Conservation (phyloP, 345 rosid species). For the Tarenaya hassleriana region DNA sequence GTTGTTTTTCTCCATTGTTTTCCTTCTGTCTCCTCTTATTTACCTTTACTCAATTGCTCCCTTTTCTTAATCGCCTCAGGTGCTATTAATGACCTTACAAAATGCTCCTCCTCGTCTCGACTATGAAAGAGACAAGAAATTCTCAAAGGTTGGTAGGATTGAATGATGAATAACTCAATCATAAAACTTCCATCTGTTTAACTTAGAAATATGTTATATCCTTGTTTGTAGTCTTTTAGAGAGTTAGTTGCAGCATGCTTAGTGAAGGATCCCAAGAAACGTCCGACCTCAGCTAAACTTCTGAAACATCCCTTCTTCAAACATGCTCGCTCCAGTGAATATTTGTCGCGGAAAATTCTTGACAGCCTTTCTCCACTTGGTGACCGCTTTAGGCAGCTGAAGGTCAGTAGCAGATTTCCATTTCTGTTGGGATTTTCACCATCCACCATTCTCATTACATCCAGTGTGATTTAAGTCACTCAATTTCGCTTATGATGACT, state of each 20-base stretch:
- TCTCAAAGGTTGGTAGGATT: constrained; percentile 42
- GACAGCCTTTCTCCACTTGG: constrained; percentile 49
- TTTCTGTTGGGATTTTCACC: constrained; percentile 1
- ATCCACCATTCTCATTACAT: not conserved
- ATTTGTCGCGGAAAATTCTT: constrained; percentile 40
- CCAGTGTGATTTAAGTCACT: constrained; percentile 3
- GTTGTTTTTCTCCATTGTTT: not conserved
- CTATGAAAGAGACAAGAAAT: constrained; percentile 37
- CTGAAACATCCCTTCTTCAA: constrained; percentile 58
- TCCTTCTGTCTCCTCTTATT: too few species aligned
- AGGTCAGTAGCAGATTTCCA: constrained; percentile 31
- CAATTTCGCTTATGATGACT: too few species aligned
- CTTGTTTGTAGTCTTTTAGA: constrained; percentile 48
- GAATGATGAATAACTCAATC: not conserved
- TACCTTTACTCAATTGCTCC: not conserved
- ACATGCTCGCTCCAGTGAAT: constrained; percentile 44
- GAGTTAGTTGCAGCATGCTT: constrained; percentile 68
- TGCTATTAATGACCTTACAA: constrained; percentile 63
- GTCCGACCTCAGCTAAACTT: constrained; percentile 57
- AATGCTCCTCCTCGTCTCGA: constrained; percentile 71
- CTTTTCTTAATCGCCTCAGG: constrained; percentile 27
- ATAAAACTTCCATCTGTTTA: not conserved
- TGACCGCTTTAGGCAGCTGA: constrained; percentile 47
- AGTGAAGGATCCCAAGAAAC: constrained; percentile 71
- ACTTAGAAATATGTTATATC: not conserved